Percentiles rank a stretch among this genome's conserved stretches.
Evolutionary conservation across 2,329 filamentous ascomycete genomes (phyloP).

Genomic region (Trichophyton schoenleinii): DNA sequence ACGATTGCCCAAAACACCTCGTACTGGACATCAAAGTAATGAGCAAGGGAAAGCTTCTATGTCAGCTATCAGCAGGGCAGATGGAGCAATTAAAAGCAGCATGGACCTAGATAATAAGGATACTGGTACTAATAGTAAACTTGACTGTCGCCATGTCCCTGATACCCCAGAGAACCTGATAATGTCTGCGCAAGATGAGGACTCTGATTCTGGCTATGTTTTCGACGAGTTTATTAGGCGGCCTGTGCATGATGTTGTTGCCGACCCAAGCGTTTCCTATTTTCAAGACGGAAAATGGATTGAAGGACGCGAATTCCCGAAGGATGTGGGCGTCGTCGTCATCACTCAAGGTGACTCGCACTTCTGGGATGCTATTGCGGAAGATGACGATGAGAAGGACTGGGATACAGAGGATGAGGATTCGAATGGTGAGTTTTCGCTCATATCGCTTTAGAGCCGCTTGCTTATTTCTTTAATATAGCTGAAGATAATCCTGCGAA

Average conservation of each 20-base stretch:
- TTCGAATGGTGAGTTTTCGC: conserved; percentile 41
- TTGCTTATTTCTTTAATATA: conserved; percentile 13
- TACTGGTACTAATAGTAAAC: background rate
- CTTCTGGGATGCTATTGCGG: conserved; percentile 45
- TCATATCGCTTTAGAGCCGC: background rate
- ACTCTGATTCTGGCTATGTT: conserved; percentile 43
- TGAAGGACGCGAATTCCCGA: conserved; percentile 15
- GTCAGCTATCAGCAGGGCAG: background rate
- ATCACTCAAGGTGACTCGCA: conserved; percentile 35
- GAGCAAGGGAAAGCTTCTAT: background rate
- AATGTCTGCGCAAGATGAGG: conserved; percentile 21
- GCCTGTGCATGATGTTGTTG: conserved; percentile 22
- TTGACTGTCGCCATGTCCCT: background rate
- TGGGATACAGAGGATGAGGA: conserved; percentile 51
- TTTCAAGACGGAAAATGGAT: conserved; percentile 10
- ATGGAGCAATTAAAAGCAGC: background rate
- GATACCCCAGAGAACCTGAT: conserved; percentile 6
- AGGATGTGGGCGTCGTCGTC: conserved; percentile 31
- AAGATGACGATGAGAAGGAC: conserved; percentile 41
- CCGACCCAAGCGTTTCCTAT: conserved; percentile 7
- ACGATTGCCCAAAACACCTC: conserved; percentile 18
- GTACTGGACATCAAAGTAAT: background rate
- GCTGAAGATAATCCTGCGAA: conserved; percentile 40
- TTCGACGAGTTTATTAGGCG: conserved; percentile 50
- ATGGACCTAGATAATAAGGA: background rate